Evolutionary conservation across 2,329 filamentous ascomycete species (phyloP), one percentile per base, ranked within the genome.

Genomic region (Arthrinium puccinioides): DNA sequence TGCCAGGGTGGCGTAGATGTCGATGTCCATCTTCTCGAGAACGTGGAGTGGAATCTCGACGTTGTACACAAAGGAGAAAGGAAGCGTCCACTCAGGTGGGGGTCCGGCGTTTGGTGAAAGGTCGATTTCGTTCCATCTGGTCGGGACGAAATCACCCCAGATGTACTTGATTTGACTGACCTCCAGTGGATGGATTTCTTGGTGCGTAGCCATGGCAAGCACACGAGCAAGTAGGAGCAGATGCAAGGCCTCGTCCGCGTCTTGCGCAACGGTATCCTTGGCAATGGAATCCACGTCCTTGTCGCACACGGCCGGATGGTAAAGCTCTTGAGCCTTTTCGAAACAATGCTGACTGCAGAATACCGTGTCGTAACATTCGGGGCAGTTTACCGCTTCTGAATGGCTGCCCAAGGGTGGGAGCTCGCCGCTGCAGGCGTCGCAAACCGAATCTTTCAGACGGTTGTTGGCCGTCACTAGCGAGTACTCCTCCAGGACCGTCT

Each of bases 381-480:
- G 63, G 45, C 79, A 84, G 45, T 60, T 69, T 25, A 79, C 66
- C 13, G 67, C 72, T 38, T 54, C 61, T 34, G 53, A 65, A 8
- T 72, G 59, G 34, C 59, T 57, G 20, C 63, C 64, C 19, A 85
- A 63, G 0, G 72, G 70, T 1, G 84, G 85, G 6, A 94, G 71
- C 18, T 78, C 76, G 7, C 74, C 71, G 50, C 87, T 87, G 59
- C 90, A 97, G 11, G 88, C 88, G 59, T 97, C 90, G 60, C 90
- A 97, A 21, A 90, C 74, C 5, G 84, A 72, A 44, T 94, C 88
- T 55, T 94, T 87, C 10, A 92, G 74, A 21, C 87, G 80, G 55
- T 92, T 92, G 49, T 90, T 92, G 31, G 87, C 89, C 2, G 89
- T 95, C 27, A 98, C 67, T 7, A 95, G 73, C 8, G 88, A 92